Evolutionary conservation across 805 yeast species (phyloP).

Genomic region (Cyberlindnera subsufficiens): DNA sequence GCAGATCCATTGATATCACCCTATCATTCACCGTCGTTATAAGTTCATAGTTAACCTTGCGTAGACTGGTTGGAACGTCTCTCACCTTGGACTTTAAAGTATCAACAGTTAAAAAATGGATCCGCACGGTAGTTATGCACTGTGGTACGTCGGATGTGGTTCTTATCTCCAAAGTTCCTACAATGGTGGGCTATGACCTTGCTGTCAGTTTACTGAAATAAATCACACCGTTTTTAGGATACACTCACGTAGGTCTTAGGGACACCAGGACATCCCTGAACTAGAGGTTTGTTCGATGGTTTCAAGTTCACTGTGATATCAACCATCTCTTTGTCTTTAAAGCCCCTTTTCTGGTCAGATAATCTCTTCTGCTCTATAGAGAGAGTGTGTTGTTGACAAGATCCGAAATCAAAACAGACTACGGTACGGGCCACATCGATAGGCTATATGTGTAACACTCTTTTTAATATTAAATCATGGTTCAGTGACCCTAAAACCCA

Average conservation of each 20-base stretch:
- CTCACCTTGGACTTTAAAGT: conserved; percentile 35
- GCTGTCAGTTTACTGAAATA: neutral
- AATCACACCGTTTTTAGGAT: too few species aligned
- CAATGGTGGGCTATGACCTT: conserved; percentile 42
- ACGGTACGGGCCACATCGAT: too few species aligned
- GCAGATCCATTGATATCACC: conserved; percentile 51
- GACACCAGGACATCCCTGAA: conserved; percentile 66
- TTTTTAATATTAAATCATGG: too few species aligned
- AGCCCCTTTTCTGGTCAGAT: too few species aligned
- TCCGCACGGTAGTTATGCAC: conserved; percentile 39
- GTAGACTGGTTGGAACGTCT: conserved; percentile 28
- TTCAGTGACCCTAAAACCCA: too few species aligned
- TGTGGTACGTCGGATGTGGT: conserved; percentile 44
- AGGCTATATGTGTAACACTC: too few species aligned
- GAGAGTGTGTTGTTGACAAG: too few species aligned
- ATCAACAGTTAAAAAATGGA: conserved; percentile 46
- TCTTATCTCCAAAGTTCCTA: conserved; percentile 50
- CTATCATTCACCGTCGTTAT: conserved; percentile 33
- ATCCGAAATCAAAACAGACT: too few species aligned
- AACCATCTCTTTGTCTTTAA: neutral
- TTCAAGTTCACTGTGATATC: conserved; percentile 30
- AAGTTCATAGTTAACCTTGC: conserved; percentile 27
- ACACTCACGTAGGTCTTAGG: conserved; percentile 38
- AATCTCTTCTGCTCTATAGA: too few species aligned
- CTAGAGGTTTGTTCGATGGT: conserved; percentile 46